phyloP scores from a whole-genome alignment of 345 rosid genomes.

The Kandelia obovata region DNA sequence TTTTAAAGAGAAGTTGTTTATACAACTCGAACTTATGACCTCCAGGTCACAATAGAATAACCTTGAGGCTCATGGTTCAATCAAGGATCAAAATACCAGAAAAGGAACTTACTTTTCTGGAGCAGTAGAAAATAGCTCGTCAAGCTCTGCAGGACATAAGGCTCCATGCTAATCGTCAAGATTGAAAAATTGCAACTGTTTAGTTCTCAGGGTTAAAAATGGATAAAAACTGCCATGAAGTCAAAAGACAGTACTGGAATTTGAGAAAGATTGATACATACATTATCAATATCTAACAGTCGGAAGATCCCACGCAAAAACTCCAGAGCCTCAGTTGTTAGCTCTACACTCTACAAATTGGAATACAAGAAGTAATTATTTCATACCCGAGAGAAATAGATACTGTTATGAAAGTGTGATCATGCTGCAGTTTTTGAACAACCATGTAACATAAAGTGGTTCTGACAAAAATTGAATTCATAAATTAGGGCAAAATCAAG shows the following conservation, averaged over 20 bases:
- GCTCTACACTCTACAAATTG: conserved; percentile 63
- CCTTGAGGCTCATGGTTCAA: not conserved
- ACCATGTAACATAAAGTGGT: not conserved
- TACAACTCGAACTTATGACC: too few species aligned
- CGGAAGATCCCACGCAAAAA: conserved; percentile 63
- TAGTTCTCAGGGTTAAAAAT: not conserved
- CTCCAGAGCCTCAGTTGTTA: conserved; percentile 53
- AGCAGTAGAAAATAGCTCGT: conserved; percentile 70
- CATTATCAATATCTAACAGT: conserved; percentile 65
- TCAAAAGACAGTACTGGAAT: conserved; percentile 1
- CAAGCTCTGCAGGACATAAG: conserved; percentile 53
- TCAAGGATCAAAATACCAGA: conserved; percentile 1
- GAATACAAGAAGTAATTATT: conserved; percentile 11
- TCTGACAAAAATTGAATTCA: too few species aligned
- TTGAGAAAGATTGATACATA: conserved; percentile 28
- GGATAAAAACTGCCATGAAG: not conserved
- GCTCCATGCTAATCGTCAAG: conserved; percentile 64
- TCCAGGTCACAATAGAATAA: too few species aligned
- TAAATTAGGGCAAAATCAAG: too few species aligned
- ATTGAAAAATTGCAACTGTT: conserved; percentile 15
- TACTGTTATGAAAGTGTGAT: conserved; percentile 1
- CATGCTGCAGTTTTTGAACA: not conserved
- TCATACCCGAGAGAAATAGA: not conserved
- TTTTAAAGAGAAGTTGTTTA: too few species aligned
- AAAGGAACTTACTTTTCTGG: conserved; percentile 56